Conservation (phyloP, 1,139 yeast species). For the Suhomyces maxii region DNA sequence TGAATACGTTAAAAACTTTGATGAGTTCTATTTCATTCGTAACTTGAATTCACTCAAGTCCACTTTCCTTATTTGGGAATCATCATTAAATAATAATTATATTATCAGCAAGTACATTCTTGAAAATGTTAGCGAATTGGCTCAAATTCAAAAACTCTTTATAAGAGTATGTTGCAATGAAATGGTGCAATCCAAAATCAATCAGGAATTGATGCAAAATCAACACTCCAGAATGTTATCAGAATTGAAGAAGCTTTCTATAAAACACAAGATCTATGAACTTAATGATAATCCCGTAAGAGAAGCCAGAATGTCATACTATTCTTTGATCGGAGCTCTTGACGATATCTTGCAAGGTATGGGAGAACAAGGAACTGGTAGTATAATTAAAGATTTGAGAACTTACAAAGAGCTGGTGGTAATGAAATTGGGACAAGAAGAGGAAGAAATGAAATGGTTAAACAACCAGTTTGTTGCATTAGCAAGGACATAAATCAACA, state of each 20-base stretch:
- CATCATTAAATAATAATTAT: slow-evolving; percentile 21
- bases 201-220: slow-evolving; percentile 10
- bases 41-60: slow-evolving; percentile 25
- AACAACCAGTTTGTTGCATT: slow-evolving; percentile 7
- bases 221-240: slow-evolving; percentile 22
- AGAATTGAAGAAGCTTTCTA: slow-evolving; percentile 31
- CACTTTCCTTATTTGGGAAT: slow-evolving; percentile 46
- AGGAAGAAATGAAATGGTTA: slow-evolving; percentile 9
- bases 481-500: not conserved
- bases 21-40: slow-evolving; percentile 28
- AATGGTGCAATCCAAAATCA: slow-evolving; percentile 16
- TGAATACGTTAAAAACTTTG: slow-evolving; percentile 30
- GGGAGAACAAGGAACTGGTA: not conserved
- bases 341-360: slow-evolving; percentile 2
- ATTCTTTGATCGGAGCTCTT: slow-evolving; percentile 14
- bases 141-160: slow-evolving; percentile 28
- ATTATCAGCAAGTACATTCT: slow-evolving; percentile 20
- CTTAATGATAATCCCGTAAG: slow-evolving; percentile 16
- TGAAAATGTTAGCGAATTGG: slow-evolving; percentile 17
- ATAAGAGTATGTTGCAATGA: slow-evolving; percentile 22
- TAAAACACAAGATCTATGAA: slow-evolving; percentile 28
- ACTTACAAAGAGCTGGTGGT: slow-evolving; percentile 18
- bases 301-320: slow-evolving; percentile 19
- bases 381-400: slow-evolving; percentile 14
- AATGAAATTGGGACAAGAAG: slow-evolving; percentile 14